Percentiles rank a stretch among this genome's conserved stretches.
These are phyloP conservation scores for Diphasiastrum complanatum DNA, from an alignment of 83 land plant species.

Conservation along the genomic window DNA sequence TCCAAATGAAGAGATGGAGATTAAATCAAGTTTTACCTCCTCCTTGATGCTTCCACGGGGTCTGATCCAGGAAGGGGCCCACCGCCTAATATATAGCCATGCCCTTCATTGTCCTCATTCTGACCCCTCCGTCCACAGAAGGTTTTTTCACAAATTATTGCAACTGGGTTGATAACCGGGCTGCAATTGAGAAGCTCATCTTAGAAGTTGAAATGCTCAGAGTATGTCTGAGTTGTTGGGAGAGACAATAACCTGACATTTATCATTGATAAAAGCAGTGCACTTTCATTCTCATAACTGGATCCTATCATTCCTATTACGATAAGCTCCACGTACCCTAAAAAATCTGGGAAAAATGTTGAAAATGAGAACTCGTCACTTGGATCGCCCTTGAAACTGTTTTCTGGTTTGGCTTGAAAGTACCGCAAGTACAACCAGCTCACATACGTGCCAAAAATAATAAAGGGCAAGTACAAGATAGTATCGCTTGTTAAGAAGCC, in stretches of 20 bases:
- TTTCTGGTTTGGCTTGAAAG: slow-evolving; percentile 56
- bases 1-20: not conserved
- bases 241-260: not conserved
- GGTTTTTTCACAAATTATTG: slow-evolving; percentile 54
- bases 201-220: not conserved
- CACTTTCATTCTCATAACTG: not conserved
- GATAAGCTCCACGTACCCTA: slow-evolving; percentile 2
- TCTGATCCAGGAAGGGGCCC: slow-evolving; percentile 78
- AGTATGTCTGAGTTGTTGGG: not conserved
- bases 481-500: slow-evolving; percentile 50
- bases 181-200: slow-evolving; percentile 34
- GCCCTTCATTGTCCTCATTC: slow-evolving; percentile 28
- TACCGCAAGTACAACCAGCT: slow-evolving; percentile 84
- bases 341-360: slow-evolving; percentile 43
- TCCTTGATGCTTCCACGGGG: slow-evolving; percentile 75
- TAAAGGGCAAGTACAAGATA: slow-evolving; percentile 49
- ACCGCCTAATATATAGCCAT: slow-evolving; percentile 44
- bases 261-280: not conserved
- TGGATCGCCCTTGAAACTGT: slow-evolving; percentile 59
- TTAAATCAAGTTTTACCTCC: slow-evolving; percentile 50
- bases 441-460: slow-evolving; percentile 75
- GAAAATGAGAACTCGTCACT: slow-evolving; percentile 78
- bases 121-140: slow-evolving; percentile 60
- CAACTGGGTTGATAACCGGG: slow-evolving; percentile 65
- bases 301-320: not conserved